Base-by-base conservation (phyloP, 2,329 filamentous ascomycete genomes). In the Colletotrichum orbiculare region DNA sequence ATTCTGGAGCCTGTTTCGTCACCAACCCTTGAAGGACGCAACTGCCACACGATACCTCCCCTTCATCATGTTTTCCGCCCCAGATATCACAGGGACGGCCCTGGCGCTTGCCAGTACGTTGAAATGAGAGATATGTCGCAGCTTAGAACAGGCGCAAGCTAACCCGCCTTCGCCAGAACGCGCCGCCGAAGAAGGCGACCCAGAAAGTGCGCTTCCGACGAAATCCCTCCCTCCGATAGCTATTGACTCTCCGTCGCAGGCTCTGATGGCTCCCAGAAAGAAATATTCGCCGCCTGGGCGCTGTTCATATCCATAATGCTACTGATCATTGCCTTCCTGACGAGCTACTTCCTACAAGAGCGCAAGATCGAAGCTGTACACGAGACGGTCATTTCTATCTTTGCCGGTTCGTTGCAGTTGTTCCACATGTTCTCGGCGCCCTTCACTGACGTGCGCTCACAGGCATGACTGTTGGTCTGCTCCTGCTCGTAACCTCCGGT, bases 321-420 rank as follows among this genome's bases (percentile, higher is more conserved):
- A 72, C 89, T 99, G 73, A 97, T 98, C 71, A 87, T 92, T 70
- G 95, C 96, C 68, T 92, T 99, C 72, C 97, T 98, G 78, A 97
- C 94, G 48, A 97, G 94, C 84, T 99, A 99, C 81, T 91, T 96
- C 71, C 87, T 99, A 67, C 95, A 98, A 79, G 93, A 96, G 81
- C 94, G 93, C 80, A 97, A 96, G 81, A 94, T 99, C 61, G 96
- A 97, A 74, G 96, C 96, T 35, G 91, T 99, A 59, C 96, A 99
- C 78, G 96, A 99, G 82, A 99, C 96, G 2, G 96, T 98, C 72
- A 89, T 99, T 68, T 98, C 95, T 67, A 99, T 99, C 76, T 98
- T 99, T 82, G 94, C 94, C 63, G 94, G 94, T 94, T 79, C 57
- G 78, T 61, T 37, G 2, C 17, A n/a, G 10, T 58, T 39, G 38